Base-by-base conservation (phyloP, 352 stramenopile genomes). In the Hyaloperonospora arabidopsidis region DNA sequence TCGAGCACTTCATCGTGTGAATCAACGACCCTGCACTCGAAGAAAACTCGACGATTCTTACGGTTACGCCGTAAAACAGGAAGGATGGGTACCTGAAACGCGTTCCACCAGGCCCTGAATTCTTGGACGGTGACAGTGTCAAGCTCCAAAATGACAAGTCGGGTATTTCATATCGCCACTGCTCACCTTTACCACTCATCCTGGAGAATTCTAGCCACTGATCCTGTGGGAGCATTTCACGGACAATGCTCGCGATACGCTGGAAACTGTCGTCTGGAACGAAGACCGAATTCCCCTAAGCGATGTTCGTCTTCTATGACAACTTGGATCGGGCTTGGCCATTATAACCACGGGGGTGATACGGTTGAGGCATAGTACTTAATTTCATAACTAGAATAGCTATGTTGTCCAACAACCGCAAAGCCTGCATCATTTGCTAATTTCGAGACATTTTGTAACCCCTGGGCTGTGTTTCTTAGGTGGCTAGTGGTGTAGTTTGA, bases 191-290 rank as follows among this genome's bases (percentile, higher is more conserved):
- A 66, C 59, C 7, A 44, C 32, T 0, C 14, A 51, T 14, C 40
- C 19, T 3, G 59, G 59, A 4, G 41, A 62, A 12, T 59, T 52
- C 19, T 45, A 61, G 11, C 52, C 56, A 25, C 35, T 65, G 0
- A 62, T 62, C 47, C 62, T 48, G 53, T 66, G 48, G 47, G 22
- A 57, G 1, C 59, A 66, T 19, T 12, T 66, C 15, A 54, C 52
- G 4, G 48, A 66, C 7, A 36, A 62, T 5, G 53, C 59, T 15
- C 47, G 59, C 11, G 23, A 23, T 17, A 46, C 59, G 1, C 13
- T 66, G 18, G 57, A 59, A 22, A 28, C 13, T 7, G 46, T 52
- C 0, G 22, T n/a, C 38, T 65, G 57, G 57, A 45, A 45, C 13
- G 32, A 56, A 10, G 38, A 36, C 8, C 58, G 56, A 19, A 65